These are phyloP conservation scores for Colletotrichum sp. DNA, from an alignment of 2,329 filamentous ascomycete genomes.

Conservation along the genomic window DNA sequence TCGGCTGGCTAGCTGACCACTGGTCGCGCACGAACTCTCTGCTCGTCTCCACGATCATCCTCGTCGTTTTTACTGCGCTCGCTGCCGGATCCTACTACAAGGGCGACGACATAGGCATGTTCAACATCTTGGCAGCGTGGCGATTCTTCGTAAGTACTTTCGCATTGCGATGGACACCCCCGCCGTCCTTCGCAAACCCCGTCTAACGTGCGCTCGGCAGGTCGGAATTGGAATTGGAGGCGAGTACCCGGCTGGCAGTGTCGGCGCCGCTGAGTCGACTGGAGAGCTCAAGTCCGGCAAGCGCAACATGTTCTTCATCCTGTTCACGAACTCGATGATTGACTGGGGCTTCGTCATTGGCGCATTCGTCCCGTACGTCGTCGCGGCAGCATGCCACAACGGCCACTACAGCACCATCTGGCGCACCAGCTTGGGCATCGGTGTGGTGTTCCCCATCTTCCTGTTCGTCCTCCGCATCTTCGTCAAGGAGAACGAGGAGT, in stretches of 20 bases:
- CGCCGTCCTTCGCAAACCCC: not conserved
- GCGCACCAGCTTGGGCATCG: conserved; percentile 81
- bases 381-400: conserved; percentile 61
- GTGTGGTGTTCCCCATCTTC: conserved; percentile 76
- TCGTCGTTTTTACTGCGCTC: conserved; percentile 85
- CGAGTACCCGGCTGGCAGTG: conserved; percentile 83
- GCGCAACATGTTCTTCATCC: conserved; percentile 88
- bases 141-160: conserved; percentile 73
- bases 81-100: conserved; percentile 78
- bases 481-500: conserved; percentile 81
- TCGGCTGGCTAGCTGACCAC: conserved; percentile 82
- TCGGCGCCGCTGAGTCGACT: conserved; percentile 83
- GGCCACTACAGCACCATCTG: conserved; percentile 76
- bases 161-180: too few relatives aligned
- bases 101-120: conserved; percentile 72
- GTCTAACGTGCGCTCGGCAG: not conserved
- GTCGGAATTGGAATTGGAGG: conserved; percentile 36
- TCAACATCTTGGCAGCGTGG: conserved; percentile 79
- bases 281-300: conserved; percentile 81
- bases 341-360: conserved; percentile 83
- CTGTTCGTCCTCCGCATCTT: conserved; percentile 75
- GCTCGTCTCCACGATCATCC: conserved; percentile 79
- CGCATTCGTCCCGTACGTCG: conserved; percentile 46
- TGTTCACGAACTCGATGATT: conserved; percentile 90
- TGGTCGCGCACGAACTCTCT: conserved; percentile 86